phyloP scores from a whole-genome alignment of 2,329 filamentous ascomycete genomes.

The Setomelanomma holmii region DNA sequence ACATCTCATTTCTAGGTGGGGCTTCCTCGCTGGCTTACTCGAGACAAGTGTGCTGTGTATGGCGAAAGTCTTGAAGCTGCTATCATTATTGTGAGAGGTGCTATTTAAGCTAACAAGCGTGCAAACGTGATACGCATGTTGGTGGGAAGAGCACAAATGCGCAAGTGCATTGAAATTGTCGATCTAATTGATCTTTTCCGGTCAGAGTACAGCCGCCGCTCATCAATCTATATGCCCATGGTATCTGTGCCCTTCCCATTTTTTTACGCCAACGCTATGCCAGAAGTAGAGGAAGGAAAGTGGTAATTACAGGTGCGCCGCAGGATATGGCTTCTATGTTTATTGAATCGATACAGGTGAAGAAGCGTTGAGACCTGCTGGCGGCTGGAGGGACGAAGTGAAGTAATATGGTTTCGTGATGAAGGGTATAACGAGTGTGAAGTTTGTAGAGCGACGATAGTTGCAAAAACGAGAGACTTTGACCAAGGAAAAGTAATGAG shows the following conservation, averaged over 20 bases:
- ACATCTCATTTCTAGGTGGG: too few relatives aligned
- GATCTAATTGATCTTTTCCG: slow-evolving; percentile 13
- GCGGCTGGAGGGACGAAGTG: slow-evolving; percentile 15
- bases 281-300: slow-evolving; percentile 18
- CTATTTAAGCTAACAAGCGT: too few relatives aligned
- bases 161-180: slow-evolving; percentile 24
- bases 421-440: slow-evolving; percentile 27
- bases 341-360: slow-evolving; percentile 12
- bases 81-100: too few relatives aligned
- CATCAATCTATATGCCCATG: slow-evolving; percentile 21
- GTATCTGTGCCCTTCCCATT: slow-evolving; percentile 22
- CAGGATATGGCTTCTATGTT: slow-evolving; percentile 12
- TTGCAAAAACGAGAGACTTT: slow-evolving; percentile 15
- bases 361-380: slow-evolving; percentile 27
- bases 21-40: too few relatives aligned
- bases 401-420: slow-evolving; percentile 3
- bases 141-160: slow-evolving; percentile 27
- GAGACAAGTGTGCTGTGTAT: too few relatives aligned
- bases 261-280: slow-evolving; percentile 36
- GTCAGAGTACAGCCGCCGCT: background rate
- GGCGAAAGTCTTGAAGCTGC: background rate
- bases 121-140: background rate
- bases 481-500: slow-evolving; percentile 3
- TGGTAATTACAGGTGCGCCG: slow-evolving; percentile 20
- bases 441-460: slow-evolving; percentile 13